These are phyloP conservation scores for Xylaria sp. DNA, from an alignment of 2,329 filamentous ascomycete species.

Conservation along the genomic window DNA sequence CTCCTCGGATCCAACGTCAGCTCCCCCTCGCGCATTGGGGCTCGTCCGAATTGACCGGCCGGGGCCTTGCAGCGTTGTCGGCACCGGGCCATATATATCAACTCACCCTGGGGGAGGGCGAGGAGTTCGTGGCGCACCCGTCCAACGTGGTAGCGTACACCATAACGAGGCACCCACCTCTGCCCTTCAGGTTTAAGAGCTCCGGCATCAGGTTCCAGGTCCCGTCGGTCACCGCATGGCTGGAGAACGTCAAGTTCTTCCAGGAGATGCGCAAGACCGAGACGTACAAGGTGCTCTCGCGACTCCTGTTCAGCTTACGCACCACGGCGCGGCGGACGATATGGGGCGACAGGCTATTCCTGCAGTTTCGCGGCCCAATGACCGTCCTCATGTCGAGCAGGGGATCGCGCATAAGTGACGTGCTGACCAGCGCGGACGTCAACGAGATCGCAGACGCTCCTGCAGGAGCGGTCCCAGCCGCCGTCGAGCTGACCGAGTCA, in stretches of 20 bases:
- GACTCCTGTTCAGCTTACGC: constrained; percentile 68
- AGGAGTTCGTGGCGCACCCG: constrained; percentile 90
- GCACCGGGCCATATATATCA: constrained; percentile 91
- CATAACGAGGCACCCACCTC: constrained; percentile 70
- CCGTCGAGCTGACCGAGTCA: constrained; percentile 51
- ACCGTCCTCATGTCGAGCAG: constrained; percentile 88
- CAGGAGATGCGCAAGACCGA: constrained; percentile 70
- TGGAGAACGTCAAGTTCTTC: constrained; percentile 75
- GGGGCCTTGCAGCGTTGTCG: constrained; percentile 81
- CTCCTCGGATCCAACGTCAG: constrained; percentile 72
- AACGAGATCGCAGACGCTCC: constrained; percentile 88
- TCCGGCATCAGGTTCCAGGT: constrained; percentile 79
- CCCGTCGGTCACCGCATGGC: constrained; percentile 66
- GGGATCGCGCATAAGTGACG: constrained; percentile 76
- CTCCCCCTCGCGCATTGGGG: constrained; percentile 89
- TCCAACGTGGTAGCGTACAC: constrained; percentile 91
- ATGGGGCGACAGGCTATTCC: constrained; percentile 91
- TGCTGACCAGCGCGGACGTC: constrained; percentile 75
- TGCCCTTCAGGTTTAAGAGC: constrained; percentile 83
- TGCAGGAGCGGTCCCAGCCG: constrained; percentile 68
- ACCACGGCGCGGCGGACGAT: constrained; percentile 81
- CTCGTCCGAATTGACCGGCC: constrained; percentile 82
- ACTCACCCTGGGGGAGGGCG: constrained; percentile 75
- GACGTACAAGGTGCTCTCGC: constrained; percentile 71
- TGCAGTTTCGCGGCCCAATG: constrained; percentile 84